Evolutionary conservation across 257 asterid species (phyloP), one percentile per base, ranked within the genome.

Genomic region (Lantana camara): DNA sequence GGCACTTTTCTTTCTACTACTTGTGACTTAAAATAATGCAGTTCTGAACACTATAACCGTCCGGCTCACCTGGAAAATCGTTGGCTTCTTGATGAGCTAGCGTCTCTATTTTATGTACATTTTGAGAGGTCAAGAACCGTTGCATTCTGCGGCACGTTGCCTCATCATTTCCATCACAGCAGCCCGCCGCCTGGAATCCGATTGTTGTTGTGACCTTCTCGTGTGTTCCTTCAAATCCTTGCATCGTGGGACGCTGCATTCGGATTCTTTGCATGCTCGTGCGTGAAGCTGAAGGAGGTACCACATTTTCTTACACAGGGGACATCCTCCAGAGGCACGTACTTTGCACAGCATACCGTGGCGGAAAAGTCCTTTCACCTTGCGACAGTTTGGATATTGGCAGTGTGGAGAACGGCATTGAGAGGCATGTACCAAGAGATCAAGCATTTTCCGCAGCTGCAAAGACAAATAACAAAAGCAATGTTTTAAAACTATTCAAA

Each of bases 401-500:
- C 98, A 93, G 35, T 63, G 85, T 14, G 85, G 64, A 38, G 87
- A 82, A 61, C 96, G 97, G 24, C 98, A 92, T 73, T 84, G 93
- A 72, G 97, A 87, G 66, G 98, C 98, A 44, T 93, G 98, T 70
- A 93, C 98, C 69, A 93, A 73, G 58, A 93, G 97, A 27, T 90
- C 98, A 29, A 93, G 97, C 98, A 93, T 90, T 74, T 85, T 93
- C 71, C 87, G 84, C 44, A 93, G 94, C 98, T 93, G 93, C 73
- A 76, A 77, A 60, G 65, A 21, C 42, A 67, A 73, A 70, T 56
- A 68, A 51, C 38, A 29, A 19, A 79, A 53, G 51, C 73, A 48
- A 73, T 59, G 51, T 30, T 47, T 66, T 64, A 51, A 32, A 23
- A 64, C 37, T 8, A n/a, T n/a, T n/a, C n/a, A n/a, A n/a, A n/a